Percentiles rank a stretch among this genome's conserved stretches.
Evolutionary conservation across 1,284 basidiomycete genomes (phyloP).

Genomic region (Dichomitus squalens): DNA sequence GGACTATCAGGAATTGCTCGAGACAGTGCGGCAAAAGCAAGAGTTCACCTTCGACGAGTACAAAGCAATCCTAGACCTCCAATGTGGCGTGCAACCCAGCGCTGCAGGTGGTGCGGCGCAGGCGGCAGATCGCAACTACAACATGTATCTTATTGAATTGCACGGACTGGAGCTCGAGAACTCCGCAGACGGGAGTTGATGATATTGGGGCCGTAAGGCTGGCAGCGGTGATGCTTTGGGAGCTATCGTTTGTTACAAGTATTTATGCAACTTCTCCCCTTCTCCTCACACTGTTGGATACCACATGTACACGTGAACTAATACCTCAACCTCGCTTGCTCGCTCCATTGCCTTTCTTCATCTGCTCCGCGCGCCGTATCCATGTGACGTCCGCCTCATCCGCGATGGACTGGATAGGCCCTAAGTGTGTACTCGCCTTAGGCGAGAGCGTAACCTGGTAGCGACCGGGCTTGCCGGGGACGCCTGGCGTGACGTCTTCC

Average conservation of each 20-base stretch:
- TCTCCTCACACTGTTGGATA: slow-evolving; percentile 22
- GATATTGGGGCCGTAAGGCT: neutral
- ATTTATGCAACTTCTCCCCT: slow-evolving; percentile 24
- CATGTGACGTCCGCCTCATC: slow-evolving; percentile 38
- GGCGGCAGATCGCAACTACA: slow-evolving; percentile 70
- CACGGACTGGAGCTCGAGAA: slow-evolving; percentile 76
- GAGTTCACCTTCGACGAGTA: slow-evolving; percentile 88
- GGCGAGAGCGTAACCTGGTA: slow-evolving; percentile 32
- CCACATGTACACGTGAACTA: slow-evolving; percentile 17
- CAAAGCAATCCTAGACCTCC: slow-evolving; percentile 84
- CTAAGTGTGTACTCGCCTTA: slow-evolving; percentile 26
- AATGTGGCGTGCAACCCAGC: slow-evolving; percentile 77
- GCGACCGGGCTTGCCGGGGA: neutral
- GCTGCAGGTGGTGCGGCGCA: slow-evolving; percentile 50
- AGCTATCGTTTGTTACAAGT: slow-evolving; percentile 11
- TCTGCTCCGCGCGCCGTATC: slow-evolving; percentile 30
- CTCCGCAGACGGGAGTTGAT: slow-evolving; percentile 33
- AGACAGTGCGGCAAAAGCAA: slow-evolving; percentile 63
- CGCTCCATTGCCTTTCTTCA: slow-evolving; percentile 1
- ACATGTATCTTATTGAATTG: slow-evolving; percentile 80
- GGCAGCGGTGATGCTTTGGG: neutral
- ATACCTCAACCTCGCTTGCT: slow-evolving; percentile 15
- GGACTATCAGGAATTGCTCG: slow-evolving; percentile 67
- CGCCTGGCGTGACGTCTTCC: neutral
- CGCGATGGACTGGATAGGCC: slow-evolving; percentile 25